Conservation (phyloP, 257 asterid species). For the Marsdenia floribunda region DNA sequence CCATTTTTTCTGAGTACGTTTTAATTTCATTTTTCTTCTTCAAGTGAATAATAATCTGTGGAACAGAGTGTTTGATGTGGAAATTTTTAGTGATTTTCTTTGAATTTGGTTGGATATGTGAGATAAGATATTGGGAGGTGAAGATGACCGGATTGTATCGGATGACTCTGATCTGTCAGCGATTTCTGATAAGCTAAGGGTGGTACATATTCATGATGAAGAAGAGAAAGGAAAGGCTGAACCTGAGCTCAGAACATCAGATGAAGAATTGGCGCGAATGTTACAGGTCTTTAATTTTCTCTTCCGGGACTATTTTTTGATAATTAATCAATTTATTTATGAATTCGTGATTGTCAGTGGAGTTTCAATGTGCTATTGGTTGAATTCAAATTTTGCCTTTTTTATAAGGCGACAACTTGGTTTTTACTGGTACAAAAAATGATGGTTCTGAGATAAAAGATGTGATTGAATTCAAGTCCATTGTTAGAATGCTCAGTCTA, state of each 20-base stretch:
- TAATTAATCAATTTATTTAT: slow-evolving; percentile 1
- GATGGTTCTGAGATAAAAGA: neutral
- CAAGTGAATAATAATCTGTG: neutral
- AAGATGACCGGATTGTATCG: slow-evolving; percentile 37
- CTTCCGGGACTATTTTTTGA: neutral
- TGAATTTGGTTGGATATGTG: slow-evolving; percentile 11
- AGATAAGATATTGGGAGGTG: slow-evolving; percentile 55
- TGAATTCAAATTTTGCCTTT: neutral
- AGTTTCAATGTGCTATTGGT: neutral
- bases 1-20: neutral
- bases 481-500: neutral
- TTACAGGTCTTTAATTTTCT: slow-evolving; percentile 55
- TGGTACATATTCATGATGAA: slow-evolving; percentile 50
- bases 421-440: neutral
- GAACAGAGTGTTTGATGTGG: neutral
- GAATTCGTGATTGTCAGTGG: slow-evolving; percentile 1
- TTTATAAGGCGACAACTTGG: neutral
- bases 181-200: slow-evolving; percentile 51
- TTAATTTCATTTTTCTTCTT: neutral
- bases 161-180: slow-evolving; percentile 62
- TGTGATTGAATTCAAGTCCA: neutral
- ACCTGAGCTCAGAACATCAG: slow-evolving; percentile 43
- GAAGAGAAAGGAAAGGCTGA: slow-evolving; percentile 25
- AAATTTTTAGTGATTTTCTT: neutral
- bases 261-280: slow-evolving; percentile 77